Evolutionary conservation across 345 rosid species (phyloP).

Genomic region (Cardamine chenopodiifolia): DNA sequence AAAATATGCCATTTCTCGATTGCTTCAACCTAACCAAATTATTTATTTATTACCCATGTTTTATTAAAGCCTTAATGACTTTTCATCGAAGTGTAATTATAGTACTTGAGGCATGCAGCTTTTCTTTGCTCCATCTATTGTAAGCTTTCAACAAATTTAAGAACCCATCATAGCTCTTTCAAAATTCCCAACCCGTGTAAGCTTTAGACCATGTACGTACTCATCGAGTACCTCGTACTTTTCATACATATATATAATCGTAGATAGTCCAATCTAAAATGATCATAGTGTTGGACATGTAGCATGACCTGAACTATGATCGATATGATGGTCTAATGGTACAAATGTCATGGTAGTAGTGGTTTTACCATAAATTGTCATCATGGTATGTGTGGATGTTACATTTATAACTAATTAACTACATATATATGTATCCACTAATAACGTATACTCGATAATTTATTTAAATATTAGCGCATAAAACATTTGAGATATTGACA

Average conservation of each 20-base stretch:
- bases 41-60: background rate
- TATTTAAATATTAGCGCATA: background rate
- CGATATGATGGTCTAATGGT: conserved; percentile 23
- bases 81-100: conserved; percentile 6
- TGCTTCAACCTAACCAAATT: background rate
- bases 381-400: background rate
- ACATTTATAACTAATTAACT: background rate
- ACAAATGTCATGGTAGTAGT: conserved; percentile 18
- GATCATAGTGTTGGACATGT: conserved; percentile 6
- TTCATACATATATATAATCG: conserved; percentile 17
- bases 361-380: background rate
- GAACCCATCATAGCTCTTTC: conserved; percentile 26
- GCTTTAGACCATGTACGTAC: conserved; percentile 23
- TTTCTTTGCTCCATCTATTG: conserved; percentile 3
- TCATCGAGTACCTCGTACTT: conserved; percentile 31
- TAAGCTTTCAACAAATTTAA: conserved; percentile 27
- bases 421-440: background rate
- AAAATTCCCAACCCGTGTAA: conserved; percentile 23
- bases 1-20: background rate
- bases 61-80: background rate
- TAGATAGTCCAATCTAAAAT: conserved; percentile 20
- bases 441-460: background rate
- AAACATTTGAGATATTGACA: conserved; percentile 7
- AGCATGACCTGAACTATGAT: background rate
- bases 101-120: conserved; percentile 31